These are phyloP conservation scores for Neofusicoccum sp. DNA, from an alignment of 2,329 filamentous ascomycete genomes.

Conservation along the genomic window DNA sequence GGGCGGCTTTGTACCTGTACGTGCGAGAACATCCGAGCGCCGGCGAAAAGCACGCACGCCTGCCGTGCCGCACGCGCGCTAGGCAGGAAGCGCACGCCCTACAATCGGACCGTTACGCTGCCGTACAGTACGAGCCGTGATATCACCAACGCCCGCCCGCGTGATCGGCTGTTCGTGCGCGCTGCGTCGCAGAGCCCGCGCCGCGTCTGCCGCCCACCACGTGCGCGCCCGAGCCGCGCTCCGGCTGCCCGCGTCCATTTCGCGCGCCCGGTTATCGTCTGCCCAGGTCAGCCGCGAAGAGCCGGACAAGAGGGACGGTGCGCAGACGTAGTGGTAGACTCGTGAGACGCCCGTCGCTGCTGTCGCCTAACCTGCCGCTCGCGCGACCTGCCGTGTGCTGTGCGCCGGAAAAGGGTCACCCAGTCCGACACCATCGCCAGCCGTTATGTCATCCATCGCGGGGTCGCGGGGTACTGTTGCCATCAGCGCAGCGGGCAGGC, in stretches of 20 bases:
- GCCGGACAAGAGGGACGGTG: neutral
- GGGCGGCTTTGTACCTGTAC: neutral
- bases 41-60: neutral
- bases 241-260: neutral
- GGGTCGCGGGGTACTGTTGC: neutral
- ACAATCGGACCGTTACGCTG: constrained; percentile 8
- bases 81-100: neutral
- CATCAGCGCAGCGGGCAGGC: no score
- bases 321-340: neutral
- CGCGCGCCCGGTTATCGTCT: no score
- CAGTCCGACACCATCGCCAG: neutral
- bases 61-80: constrained; percentile 4
- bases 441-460: constrained; percentile 4
- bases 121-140: neutral
- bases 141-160: neutral
- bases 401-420: neutral
- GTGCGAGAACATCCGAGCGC: neutral
- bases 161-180: neutral
- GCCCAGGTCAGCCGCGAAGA: neutral
- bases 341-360: neutral
- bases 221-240: neutral
- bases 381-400: neutral
- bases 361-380: constrained; percentile 12
- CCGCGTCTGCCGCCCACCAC: constrained; percentile 1
- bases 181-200: neutral